Base-by-base conservation (phyloP, 768 basidiomycete species). In the Mycena haematopus region DNA sequence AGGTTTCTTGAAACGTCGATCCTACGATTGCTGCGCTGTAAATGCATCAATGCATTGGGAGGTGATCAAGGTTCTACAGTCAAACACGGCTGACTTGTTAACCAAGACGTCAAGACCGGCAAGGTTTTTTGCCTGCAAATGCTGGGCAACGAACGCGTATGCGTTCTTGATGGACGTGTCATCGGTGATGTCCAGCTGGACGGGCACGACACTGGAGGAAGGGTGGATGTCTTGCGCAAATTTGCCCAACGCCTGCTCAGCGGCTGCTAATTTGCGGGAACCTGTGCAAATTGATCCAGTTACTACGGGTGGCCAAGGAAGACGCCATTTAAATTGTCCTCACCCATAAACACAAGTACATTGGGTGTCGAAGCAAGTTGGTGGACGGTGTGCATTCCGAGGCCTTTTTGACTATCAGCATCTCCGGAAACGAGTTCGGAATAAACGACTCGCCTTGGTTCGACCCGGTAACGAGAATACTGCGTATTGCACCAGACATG, bases 161-260 rank as follows among this genome's bases (percentile, higher is more conserved):
- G 65, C 65, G 2, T 24, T 33, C 1, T 36, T 59, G 38, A 66
- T 62, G n/a, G 65, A 66, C 7, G 35, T 35, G n/a, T 6, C 40
- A 35, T 66, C 65, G 21, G 60, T 62, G 56, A 66, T 58, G 47
- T 66, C 65, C 21, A 66, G 56, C 52, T 66, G 65, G 8, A 66
- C 49, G 15, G 60, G 65, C 15, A 66, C 56, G 38, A 66, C 65
- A n/a, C 19, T 8, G 14, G 65, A 66, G 0, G 60, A 52, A 0
- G 55, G 19, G 31, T 62, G 56, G 13, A 66, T 45, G 15, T 56
- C 56, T n/a, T 38, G 11, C 2, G 56, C 38, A 22, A 66, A 62
- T 22, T 44, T 55, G 1, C 50, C 44, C 0, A 54, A 29, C 3
- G 52, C 56, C 21, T 62, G 56, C n/a, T 62, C 47, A 6, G 60